phyloP scores from a whole-genome alignment of 1,284 basidiomycete genomes.

The Pyrrhoderma lamaoense region DNA sequence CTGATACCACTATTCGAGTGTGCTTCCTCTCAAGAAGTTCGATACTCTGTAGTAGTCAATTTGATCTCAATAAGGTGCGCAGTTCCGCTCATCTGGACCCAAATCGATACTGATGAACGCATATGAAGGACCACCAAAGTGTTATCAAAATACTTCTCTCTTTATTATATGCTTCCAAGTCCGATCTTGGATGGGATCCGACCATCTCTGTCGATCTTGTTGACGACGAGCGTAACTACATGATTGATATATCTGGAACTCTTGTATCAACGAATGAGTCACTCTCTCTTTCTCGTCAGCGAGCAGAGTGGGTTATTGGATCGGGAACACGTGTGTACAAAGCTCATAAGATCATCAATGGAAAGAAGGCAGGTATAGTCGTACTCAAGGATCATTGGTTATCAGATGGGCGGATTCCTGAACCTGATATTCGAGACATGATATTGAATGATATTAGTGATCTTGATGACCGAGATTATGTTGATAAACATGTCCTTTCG shows the following conservation, averaged over 20 bases:
- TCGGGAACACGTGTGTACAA: not conserved
- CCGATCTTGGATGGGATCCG: slow-evolving; percentile 3
- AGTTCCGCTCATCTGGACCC: not conserved
- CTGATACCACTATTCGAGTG: slow-evolving; percentile 6
- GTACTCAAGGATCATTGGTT: not conserved
- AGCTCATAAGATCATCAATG: not conserved
- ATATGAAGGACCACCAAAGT: not conserved
- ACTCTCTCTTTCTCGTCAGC: too few species aligned
- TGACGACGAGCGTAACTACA: not conserved
- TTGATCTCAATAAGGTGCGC: too few species aligned
- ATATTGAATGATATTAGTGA: not conserved
- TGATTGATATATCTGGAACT: not conserved
- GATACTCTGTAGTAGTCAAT: too few species aligned
- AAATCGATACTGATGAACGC: not conserved
- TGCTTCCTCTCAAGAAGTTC: not conserved
- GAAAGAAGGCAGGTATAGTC: not conserved
- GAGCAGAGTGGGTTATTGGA: not conserved
- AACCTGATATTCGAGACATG: not conserved
- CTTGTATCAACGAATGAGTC: not conserved
- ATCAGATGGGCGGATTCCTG: not conserved
- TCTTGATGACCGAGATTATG: not conserved
- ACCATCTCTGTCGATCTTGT: not conserved
- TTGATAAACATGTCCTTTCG: not conserved
- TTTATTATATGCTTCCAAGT: slow-evolving; percentile 1
- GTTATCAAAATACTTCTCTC: slow-evolving; percentile 1